phyloP scores from a whole-genome alignment of 495 filamentous ascomycete species.

The Lophiostoma macrostomum region DNA sequence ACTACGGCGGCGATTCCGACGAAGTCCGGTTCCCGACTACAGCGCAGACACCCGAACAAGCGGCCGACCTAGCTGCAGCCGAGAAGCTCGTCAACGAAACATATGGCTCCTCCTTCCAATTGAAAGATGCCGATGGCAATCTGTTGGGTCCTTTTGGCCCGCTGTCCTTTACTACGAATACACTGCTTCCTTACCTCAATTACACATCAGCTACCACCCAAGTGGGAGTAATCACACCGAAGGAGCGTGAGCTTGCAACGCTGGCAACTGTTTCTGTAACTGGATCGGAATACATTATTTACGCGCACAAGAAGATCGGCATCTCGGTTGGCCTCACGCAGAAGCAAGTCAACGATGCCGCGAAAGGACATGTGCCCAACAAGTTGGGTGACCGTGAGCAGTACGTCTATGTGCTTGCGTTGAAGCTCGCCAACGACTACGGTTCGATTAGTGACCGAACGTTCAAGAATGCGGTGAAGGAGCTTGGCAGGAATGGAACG shows the following conservation, averaged over 20 bases:
- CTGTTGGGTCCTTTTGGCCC: too few species aligned
- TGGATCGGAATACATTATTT: background rate
- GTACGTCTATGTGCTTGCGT: background rate
- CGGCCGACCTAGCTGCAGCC: too few species aligned
- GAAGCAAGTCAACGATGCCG: background rate
- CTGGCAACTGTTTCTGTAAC: background rate
- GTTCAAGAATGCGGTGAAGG: background rate
- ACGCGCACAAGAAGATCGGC: conserved; percentile 4
- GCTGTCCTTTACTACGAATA: too few species aligned
- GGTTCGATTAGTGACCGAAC: background rate
- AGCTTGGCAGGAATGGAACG: background rate
- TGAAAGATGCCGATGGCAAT: too few species aligned
- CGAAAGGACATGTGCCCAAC: background rate
- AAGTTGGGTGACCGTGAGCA: background rate
- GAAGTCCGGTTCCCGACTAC: too few species aligned
- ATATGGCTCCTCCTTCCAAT: too few species aligned
- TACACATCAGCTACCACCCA: too few species aligned
- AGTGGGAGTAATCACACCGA: too few species aligned
- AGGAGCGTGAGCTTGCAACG: conserved; percentile 1
- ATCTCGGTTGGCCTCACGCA: background rate
- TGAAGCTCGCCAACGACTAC: background rate
- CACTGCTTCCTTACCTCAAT: too few species aligned
- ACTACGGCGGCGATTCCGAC: too few species aligned
- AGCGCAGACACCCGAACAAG: too few species aligned
- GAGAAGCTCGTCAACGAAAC: too few species aligned